Evolutionary conservation across 345 rosid genomes (phyloP), one percentile per base, ranked within the genome.

Genomic region (Lenwebbia sp.): DNA sequence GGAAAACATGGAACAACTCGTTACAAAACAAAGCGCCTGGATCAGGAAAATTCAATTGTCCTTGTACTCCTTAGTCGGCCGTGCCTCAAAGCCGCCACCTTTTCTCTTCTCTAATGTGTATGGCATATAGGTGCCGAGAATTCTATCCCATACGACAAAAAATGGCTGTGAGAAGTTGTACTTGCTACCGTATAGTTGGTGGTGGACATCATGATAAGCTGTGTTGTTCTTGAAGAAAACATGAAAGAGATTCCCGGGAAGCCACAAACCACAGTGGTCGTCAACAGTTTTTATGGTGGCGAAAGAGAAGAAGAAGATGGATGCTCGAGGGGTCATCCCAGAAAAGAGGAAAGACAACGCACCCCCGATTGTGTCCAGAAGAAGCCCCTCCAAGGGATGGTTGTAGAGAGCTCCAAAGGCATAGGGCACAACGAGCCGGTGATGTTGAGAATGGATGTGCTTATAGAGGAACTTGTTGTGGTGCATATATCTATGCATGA

Each of bases 71-170:
- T 89, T 93, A 7, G 89, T 86, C 2, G 96, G 93, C 19, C 91
- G 90, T 2, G 96, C 94, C 91, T 95, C 97, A 26, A 95, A 91
- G 21, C 97, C 98, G 10, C 98, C 98, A 22, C 89, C 96, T 57
- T 83, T 89, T 86, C 94, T 92, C 89, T 90, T 93, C 94, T 94
- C 96, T 52, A 95, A 94, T 0, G 95, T 87, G 86, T 94, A 95
- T 12, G 98, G 95, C 98, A 95, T 95, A 50, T 95, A 92, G n/a
- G 98, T 95, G 56, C 98, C 96, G 0, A 95, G 93, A 87, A 95
- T 92, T 91, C 91, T 88, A 87, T 96, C 98, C 98, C 98, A 94
- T 91, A 91, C 86, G 57, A 92, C 90, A 33, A 96, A 96, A 92
- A 94, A 96, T 17, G 98, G 96, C 87, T 93, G 98, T 13, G 98